Conservation (phyloP, 108 stramenopile genomes). For the Parmales sp. region DNA sequence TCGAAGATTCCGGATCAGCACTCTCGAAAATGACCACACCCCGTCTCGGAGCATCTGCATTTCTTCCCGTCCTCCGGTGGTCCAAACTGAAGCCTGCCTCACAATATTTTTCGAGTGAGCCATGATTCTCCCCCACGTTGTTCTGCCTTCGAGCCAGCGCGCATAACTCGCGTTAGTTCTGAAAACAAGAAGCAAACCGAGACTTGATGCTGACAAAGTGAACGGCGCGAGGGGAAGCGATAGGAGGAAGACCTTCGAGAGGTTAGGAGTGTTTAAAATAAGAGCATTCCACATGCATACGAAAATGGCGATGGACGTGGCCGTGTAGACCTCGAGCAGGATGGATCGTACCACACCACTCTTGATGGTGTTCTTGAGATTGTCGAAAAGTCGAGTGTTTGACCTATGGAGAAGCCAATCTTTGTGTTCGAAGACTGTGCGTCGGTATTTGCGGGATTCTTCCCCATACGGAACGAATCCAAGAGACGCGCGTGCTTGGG, state of each 20-base stretch:
- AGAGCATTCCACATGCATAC: slow-evolving; percentile 11
- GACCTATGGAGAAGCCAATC: slow-evolving; percentile 54
- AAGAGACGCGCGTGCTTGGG: neutral
- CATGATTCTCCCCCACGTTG: slow-evolving; percentile 42
- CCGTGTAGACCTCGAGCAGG: slow-evolving; percentile 27
- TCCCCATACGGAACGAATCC: neutral
- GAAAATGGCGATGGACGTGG: slow-evolving; percentile 20
- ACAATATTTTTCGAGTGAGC: slow-evolving; percentile 36
- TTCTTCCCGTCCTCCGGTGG: neutral
- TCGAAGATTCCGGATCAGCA: neutral
- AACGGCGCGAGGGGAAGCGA: slow-evolving; percentile 48
- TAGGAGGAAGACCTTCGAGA: slow-evolving; percentile 19
- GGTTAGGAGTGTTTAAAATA: slow-evolving; percentile 30
- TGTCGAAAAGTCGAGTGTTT: slow-evolving; percentile 37
- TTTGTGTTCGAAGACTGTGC: slow-evolving; percentile 60
- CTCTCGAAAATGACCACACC: neutral
- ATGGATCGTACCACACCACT: slow-evolving; percentile 44
- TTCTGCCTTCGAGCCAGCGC: slow-evolving; percentile 49
- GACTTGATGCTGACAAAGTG: slow-evolving; percentile 38
- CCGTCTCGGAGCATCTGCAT: neutral
- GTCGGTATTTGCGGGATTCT: slow-evolving; percentile 40
- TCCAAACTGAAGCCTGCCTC: slow-evolving; percentile 41
- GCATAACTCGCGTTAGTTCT: slow-evolving; percentile 54
- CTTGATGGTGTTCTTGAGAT: slow-evolving; percentile 32
- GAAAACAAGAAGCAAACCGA: slow-evolving; percentile 57